Conservation (phyloP, 1,284 basidiomycete species). For the Ceratobasidium sp. region DNA sequence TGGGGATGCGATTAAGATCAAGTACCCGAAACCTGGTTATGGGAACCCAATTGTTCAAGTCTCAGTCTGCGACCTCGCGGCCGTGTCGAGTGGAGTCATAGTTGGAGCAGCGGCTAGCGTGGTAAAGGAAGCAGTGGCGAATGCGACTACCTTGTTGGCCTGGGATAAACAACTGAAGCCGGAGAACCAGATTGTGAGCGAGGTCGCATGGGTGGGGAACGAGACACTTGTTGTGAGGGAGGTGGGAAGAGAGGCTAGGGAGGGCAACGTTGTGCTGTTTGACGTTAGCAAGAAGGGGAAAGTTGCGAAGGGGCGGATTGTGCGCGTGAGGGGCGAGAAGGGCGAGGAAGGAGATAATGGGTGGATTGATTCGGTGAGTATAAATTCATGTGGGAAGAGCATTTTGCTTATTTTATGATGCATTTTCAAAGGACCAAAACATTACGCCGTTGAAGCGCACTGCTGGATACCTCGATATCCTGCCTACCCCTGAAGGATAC, state of each 20-base stretch:
- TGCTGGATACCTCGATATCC: constrained; percentile 85
- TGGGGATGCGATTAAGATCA: constrained; percentile 76
- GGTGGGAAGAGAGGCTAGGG: constrained; percentile 82
- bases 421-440: constrained; percentile 63
- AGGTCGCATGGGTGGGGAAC: constrained; percentile 88
- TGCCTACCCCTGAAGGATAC: constrained; percentile 81
- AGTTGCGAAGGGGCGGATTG: constrained; percentile 57
- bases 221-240: constrained; percentile 85
- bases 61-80: constrained; percentile 80
- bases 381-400: neutral
- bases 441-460: constrained; percentile 65
- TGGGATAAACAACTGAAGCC: constrained; percentile 71
- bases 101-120: constrained; percentile 53
- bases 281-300: constrained; percentile 54
- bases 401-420: constrained; percentile 40
- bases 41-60: constrained; percentile 87
- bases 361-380: constrained; percentile 85
- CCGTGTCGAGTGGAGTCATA: constrained; percentile 54
- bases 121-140: constrained; percentile 53
- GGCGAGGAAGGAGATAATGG: constrained; percentile 90
- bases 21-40: constrained; percentile 92
- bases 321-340: constrained; percentile 77
- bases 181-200: constrained; percentile 77
- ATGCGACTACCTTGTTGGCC: constrained; percentile 67
- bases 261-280: constrained; percentile 82